phyloP scores from a whole-genome alignment of 2,329 filamentous ascomycete genomes.

The Stagonosporopsis cucurbitacearum region DNA sequence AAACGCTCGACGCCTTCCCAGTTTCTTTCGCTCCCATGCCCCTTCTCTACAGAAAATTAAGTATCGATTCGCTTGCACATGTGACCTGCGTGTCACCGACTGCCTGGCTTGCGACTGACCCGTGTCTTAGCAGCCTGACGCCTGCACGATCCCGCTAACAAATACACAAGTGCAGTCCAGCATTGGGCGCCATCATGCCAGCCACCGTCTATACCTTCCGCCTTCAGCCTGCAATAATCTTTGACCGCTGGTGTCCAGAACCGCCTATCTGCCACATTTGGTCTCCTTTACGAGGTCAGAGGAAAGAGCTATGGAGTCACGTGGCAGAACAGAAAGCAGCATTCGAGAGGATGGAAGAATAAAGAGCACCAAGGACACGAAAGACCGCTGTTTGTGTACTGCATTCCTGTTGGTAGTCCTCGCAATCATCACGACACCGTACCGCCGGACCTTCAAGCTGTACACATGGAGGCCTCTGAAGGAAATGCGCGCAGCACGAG shows the following conservation, averaged over 20 bases:
- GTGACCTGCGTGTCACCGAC: slow-evolving; percentile 8
- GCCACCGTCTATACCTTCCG: neutral
- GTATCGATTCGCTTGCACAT: neutral
- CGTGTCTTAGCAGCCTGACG: slow-evolving; percentile 13
- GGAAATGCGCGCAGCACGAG: slow-evolving; percentile 27
- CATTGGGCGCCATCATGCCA: slow-evolving; percentile 10
- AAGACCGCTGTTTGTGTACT: slow-evolving; percentile 3
- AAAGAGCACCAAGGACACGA: neutral
- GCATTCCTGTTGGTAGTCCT: slow-evolving; percentile 6
- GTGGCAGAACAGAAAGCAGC: neutral
- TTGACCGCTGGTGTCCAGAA: neutral
- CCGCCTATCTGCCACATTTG: neutral
- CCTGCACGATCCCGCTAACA: slow-evolving; percentile 9
- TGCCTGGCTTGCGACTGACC: slow-evolving; percentile 10
- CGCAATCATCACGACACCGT: slow-evolving; percentile 31
- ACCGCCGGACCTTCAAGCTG: slow-evolving; percentile 39
- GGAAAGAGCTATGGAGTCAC: slow-evolving; percentile 2
- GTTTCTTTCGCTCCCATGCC: neutral
- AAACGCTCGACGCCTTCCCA: neutral
- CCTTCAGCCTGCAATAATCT: slow-evolving; percentile 1
- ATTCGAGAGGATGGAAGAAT: neutral
- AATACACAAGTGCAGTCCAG: neutral
- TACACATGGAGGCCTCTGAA: slow-evolving; percentile 40
- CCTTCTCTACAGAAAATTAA: neutral
- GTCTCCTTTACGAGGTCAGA: neutral